These are phyloP conservation scores for Secale cereale DNA, from an alignment of 176 grass and related monocot genomes.

Conservation along the genomic window DNA sequence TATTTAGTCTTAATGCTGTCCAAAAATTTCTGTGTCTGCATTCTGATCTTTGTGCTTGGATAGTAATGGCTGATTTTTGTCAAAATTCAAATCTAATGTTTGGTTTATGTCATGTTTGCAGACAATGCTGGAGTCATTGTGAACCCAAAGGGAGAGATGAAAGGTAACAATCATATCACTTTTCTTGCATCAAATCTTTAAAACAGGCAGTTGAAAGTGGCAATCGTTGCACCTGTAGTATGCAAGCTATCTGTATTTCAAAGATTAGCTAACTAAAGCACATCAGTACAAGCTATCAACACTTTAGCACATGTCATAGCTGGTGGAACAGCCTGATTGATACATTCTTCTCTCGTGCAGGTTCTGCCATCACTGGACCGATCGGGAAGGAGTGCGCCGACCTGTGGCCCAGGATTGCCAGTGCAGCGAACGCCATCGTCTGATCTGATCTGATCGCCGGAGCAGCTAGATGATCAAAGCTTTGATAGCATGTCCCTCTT, in stretches of 20 bases:
- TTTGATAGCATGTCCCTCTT: slow-evolving; percentile 9
- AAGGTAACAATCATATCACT: slow-evolving; percentile 38
- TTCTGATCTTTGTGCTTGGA: background rate
- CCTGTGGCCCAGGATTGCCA: slow-evolving; percentile 91
- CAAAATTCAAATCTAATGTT: background rate
- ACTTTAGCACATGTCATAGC: too few relatives aligned
- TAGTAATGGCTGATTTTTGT: background rate
- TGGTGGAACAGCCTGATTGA: background rate
- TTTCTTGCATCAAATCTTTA: background rate
- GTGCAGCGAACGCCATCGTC: slow-evolving; percentile 81
- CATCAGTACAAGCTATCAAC: background rate
- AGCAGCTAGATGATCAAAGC: background rate
- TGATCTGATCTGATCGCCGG: slow-evolving; percentile 34
- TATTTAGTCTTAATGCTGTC: background rate
- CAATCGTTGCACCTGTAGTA: background rate
- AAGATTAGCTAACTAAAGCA: background rate
- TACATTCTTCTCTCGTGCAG: background rate
- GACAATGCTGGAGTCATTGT: slow-evolving; percentile 83
- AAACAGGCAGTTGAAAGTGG: background rate
- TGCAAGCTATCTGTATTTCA: background rate
- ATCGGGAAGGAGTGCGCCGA: slow-evolving; percentile 93
- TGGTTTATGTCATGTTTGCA: slow-evolving; percentile 20
- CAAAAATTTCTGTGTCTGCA: background rate
- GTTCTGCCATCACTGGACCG: slow-evolving; percentile 89
- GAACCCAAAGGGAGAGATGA: slow-evolving; percentile 86